phyloP scores from a whole-genome alignment of 2,329 filamentous ascomycete genomes.

The Orbilia javanica region DNA sequence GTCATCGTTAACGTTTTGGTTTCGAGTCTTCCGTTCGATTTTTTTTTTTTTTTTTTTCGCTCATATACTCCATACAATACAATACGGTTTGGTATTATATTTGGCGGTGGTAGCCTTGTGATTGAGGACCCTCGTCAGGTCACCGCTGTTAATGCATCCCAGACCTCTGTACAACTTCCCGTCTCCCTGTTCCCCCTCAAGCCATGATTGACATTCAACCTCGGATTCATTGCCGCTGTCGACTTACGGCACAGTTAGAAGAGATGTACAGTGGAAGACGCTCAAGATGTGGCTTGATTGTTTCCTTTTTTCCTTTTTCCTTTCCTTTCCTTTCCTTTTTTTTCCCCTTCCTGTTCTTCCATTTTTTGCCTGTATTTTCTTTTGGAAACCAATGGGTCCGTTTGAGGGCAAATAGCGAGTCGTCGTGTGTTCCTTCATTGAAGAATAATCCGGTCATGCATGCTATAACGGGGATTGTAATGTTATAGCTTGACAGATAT shows the following conservation, averaged over 20 bases:
- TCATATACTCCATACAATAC: conserved; percentile 23
- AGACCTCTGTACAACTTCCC: conserved; percentile 22
- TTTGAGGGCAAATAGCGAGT: conserved; percentile 22
- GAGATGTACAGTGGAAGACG: background rate
- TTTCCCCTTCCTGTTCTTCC: background rate
- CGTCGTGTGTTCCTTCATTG: conserved; percentile 26
- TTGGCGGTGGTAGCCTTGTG: conserved; percentile 23
- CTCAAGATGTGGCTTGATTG: conserved; percentile 1
- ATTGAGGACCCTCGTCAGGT: conserved; percentile 14
- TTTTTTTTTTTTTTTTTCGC: conserved; percentile 5
- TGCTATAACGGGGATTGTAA: conserved; percentile 48
- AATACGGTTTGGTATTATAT: conserved; percentile 20
- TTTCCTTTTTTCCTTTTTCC: background rate
- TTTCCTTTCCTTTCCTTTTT: background rate
- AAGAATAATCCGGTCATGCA: conserved; percentile 52
- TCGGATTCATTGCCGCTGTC: conserved; percentile 35
- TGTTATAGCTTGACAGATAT: conserved; percentile 28
- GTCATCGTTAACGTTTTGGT: background rate
- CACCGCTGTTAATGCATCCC: conserved; percentile 23
- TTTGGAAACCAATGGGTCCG: conserved; percentile 17
- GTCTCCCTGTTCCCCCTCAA: conserved; percentile 14
- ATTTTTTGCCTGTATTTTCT: conserved; percentile 17
- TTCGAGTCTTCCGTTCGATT: conserved; percentile 2
- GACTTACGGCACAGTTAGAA: conserved; percentile 25
- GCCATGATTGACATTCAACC: conserved; percentile 38